Evolutionary conservation across 805 yeast genomes (phyloP).

Genomic region (Pichia cabralensis): DNA sequence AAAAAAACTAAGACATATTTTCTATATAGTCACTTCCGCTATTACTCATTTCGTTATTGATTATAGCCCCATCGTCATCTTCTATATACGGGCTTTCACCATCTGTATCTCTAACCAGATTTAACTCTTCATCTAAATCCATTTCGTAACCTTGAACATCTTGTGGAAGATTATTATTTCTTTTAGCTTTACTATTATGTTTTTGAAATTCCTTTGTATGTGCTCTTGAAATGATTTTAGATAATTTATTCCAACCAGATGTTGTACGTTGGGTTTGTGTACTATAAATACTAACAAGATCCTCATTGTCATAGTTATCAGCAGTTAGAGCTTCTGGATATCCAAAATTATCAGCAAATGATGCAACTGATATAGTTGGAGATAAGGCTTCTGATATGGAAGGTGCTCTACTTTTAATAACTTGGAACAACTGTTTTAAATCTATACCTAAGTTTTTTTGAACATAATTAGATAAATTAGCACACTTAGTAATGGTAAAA

Average conservation of each 20-base stretch:
- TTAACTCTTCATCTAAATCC: slow-evolving; percentile 1
- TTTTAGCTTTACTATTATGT: background rate
- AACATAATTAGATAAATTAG: background rate
- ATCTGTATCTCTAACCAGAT: background rate
- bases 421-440: background rate
- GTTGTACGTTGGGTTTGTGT: slow-evolving; percentile 3
- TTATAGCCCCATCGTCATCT: slow-evolving; percentile 1
- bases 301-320: background rate
- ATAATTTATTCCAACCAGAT: slow-evolving; percentile 26
- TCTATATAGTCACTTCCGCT: too few relatives aligned
- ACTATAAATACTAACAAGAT: slow-evolving; percentile 23
- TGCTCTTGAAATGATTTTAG: slow-evolving; percentile 57
- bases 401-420: background rate
- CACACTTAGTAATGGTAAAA: background rate
- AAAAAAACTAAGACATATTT: too few relatives aligned
- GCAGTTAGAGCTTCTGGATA: background rate
- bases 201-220: slow-evolving; percentile 83
- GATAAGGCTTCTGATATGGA: background rate
- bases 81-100: background rate
- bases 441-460: background rate
- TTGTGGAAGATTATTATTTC: background rate
- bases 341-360: background rate
- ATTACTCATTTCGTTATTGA: too few relatives aligned
- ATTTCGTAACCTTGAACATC: background rate
- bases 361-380: background rate